Evolutionary conservation across 2,329 filamentous ascomycete genomes (phyloP).

Genomic region (Sarocladium kiliense): DNA sequence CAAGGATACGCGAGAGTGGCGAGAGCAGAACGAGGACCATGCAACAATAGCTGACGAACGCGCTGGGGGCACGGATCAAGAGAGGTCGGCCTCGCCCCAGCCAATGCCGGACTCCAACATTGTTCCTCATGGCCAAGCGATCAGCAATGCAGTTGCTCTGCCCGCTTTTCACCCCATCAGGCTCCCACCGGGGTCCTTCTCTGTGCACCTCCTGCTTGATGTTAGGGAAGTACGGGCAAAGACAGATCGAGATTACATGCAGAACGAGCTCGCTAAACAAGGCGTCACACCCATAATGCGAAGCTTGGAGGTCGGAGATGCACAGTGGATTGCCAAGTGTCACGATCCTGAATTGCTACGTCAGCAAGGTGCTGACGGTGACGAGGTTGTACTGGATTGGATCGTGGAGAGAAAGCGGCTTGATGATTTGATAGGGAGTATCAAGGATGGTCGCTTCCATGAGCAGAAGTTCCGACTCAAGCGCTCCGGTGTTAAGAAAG

Average conservation of each 20-base stretch:
- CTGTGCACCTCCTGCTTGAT: conserved; percentile 68
- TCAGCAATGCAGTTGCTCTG: conserved; percentile 25
- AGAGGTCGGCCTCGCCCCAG: no score
- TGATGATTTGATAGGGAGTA: conserved; percentile 73
- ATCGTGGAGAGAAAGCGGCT: conserved; percentile 77
- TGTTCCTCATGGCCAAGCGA: conserved; percentile 30
- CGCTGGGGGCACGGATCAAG: no score
- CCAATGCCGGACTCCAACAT: not conserved
- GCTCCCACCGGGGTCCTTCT: conserved; percentile 61
- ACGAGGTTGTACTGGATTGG: conserved; percentile 72
- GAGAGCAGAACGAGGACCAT: conserved; percentile 9
- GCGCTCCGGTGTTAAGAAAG: conserved; percentile 67
- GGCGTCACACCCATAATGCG: conserved; percentile 63
- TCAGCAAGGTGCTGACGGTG: conserved; percentile 54
- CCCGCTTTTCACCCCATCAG: conserved; percentile 54
- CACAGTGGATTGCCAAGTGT: conserved; percentile 73
- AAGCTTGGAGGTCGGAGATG: conserved; percentile 67
- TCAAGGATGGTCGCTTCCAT: conserved; percentile 77
- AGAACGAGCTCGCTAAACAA: conserved; percentile 63
- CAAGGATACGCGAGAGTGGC: conserved; percentile 37
- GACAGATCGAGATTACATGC: conserved; percentile 72
- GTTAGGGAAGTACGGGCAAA: conserved; percentile 68
- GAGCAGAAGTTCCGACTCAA: conserved; percentile 79
- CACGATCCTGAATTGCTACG: conserved; percentile 52
- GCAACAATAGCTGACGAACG: no score